Evolutionary conservation across 768 basidiomycete genomes (phyloP), one percentile per base, ranked within the genome.

Genomic region (Goffeauzyma gilvescens): DNA sequence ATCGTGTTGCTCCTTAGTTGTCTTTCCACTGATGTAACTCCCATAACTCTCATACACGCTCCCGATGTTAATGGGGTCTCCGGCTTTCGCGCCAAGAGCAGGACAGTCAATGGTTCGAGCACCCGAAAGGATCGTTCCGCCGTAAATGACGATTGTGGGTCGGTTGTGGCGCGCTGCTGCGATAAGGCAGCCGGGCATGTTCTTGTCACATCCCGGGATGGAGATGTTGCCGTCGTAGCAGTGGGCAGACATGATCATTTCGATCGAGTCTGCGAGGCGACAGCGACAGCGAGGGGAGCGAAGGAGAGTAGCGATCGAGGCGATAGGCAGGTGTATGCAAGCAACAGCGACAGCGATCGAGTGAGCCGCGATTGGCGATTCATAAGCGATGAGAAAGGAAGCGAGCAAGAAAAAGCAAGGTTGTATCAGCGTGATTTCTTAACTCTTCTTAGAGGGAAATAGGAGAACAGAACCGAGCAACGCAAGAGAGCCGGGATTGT

Each of bases 151-250:
- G 55, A 87, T 75, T 1, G 84, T 85, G 1, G 84, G 84, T 5
- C 83, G 73, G 57, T 87, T 86, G 66, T 84, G 79, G 39, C 84
- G 75, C 28, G 69, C 79, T 1, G 83, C 83, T 13, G 84, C 84
- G 57, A 87, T 82, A 44, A 84, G 69, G 57, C 78, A 81, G 14
- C 81, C 84, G 7, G 83, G 83, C 84, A 86, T 54, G 51, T 38
- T 34, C 25, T 38, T 44, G 41, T 50, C 45, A 30, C 46, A 48
- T 43, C 83, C 82, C 14, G 84, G 84, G 41, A 85, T 71, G 5
- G 79, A 75, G 52, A 86, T 50, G 32, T 36, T 25, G 23, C 74
- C 83, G 48, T 87, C 84, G 53, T 86, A 85, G 55, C 83, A 75
- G 67, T 86, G 83, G 17, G 52, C 51, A 31, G 41, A 13, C 33